Percentiles rank a stretch among this genome's conserved stretches.
Evolutionary conservation across 495 filamentous ascomycete genomes (phyloP).

Genomic region (Penicillium silybi): DNA sequence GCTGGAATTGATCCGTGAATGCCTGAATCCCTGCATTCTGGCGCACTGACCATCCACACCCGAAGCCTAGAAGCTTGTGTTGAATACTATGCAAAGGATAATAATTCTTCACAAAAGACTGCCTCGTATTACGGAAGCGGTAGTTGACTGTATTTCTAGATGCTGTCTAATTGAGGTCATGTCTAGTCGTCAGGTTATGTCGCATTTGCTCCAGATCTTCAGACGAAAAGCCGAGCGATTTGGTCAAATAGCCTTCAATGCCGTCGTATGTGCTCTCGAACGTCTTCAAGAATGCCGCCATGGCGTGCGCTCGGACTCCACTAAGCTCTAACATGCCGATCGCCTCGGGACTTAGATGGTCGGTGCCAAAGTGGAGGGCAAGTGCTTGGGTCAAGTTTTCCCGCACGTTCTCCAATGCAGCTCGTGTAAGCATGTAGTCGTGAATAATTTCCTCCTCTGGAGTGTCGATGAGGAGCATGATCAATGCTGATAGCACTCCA

Average conservation of each 20-base stretch:
- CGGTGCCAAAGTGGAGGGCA: constrained; percentile 17
- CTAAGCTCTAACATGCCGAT: constrained; percentile 25
- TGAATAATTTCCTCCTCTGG: constrained; percentile 40
- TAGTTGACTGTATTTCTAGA: neutral
- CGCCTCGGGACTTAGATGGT: constrained; percentile 21
- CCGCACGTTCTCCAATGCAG: constrained; percentile 25
- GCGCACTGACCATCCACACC: neutral
- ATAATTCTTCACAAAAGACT: too few species aligned
- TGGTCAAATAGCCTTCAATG: constrained; percentile 19
- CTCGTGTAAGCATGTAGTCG: constrained; percentile 45
- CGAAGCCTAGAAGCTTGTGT: neutral
- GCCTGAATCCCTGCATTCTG: constrained; percentile 6
- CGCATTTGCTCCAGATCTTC: constrained; percentile 16
- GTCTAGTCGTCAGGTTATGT: constrained; percentile 8
- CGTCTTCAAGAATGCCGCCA: constrained; percentile 26
- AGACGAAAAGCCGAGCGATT: constrained; percentile 16
- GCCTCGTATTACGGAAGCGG: too few species aligned
- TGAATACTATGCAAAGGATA: neutral
- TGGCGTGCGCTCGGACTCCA: constrained; percentile 23
- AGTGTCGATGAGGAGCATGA: constrained; percentile 51
- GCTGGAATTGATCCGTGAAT: constrained; percentile 1
- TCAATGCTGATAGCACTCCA: constrained; percentile 53
- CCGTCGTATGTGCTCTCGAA: constrained; percentile 25
- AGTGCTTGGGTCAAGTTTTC: constrained; percentile 20
- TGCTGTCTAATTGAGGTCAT: neutral